Evolutionary conservation across 345 rosid genomes (phyloP), one percentile per base, ranked within the genome.

Genomic region (Acer yangbiense): DNA sequence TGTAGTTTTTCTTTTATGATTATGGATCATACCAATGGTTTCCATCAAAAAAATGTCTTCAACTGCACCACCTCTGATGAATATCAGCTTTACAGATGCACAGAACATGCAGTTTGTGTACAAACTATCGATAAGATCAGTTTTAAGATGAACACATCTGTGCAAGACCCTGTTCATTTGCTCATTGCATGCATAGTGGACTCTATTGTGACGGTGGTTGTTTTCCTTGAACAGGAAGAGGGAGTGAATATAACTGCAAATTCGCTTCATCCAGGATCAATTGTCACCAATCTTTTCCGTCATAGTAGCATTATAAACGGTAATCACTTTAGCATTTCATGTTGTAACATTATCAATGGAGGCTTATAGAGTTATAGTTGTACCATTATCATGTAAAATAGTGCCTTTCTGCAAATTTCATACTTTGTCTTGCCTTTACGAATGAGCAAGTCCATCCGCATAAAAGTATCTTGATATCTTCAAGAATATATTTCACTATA

Each of bases 221-320:
- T 72, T 74, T 20, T 64, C 62, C 67, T 65, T 75, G 44, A 80
- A 81, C 90, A 90, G 93, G 92, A 89, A 82, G 89, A 90, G 29
- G 90, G 87, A 25, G 86, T 80, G 77, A 81, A 88, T 43, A 83
- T 90, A 71, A 90, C 93, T 35, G 90, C 82, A 11, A 93, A 93
- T 86, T 88, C 98, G 61, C 86, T 93, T 83, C 95, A 93, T 82
- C 98, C 96, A 1, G 96, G 98, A 73, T 54, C 84, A 63, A 89
- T 93, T 54, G 80, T 78, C 77, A 93, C 94, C 74, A 90, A 91
- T 80, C 85, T 91, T 46, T 80, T 89, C 73, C 90, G 90, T 21
- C 82, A 89, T 84, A 86, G 73, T 75, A 81, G 83, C 76, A 14
- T 87, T 60, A 1, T 87, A 35, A 81, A 77, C 20, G 84, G 95